These are phyloP conservation scores for Angomonas ambiguus DNA, from an alignment of 208 protist genomes.

Conservation along the genomic window DNA sequence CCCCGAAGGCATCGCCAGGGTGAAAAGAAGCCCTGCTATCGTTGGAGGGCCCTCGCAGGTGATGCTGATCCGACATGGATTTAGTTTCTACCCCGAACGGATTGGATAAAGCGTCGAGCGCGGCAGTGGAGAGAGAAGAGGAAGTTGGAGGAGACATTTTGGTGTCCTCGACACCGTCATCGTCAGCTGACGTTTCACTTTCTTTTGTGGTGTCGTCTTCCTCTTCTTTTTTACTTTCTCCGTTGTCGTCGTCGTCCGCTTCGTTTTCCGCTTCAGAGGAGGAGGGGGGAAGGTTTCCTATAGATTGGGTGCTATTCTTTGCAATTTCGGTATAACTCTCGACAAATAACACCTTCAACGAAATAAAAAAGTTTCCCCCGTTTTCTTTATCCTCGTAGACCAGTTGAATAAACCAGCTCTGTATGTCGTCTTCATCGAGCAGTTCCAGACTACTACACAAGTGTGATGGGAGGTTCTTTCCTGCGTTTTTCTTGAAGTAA, in stretches of 20 bases:
- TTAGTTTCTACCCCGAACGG: no score
- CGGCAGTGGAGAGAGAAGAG: not conserved
- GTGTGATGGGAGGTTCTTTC: conserved; percentile 21
- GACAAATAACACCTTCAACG: conserved; percentile 52
- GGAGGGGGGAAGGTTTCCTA: conserved; percentile 4
- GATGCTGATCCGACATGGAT: no score
- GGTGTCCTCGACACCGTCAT: not conserved
- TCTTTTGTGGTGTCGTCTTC: not conserved
- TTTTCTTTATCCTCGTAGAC: conserved; percentile 64
- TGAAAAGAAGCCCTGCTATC: not conserved
- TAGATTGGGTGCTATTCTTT: not conserved
- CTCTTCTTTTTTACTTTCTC: not conserved
- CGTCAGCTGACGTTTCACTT: not conserved
- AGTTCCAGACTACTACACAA: conserved; percentile 31
- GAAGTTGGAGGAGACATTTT: not conserved
- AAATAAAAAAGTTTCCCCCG: conserved; percentile 52
- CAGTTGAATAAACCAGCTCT: conserved; percentile 74
- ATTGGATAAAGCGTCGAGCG: no score
- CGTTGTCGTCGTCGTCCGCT: not conserved
- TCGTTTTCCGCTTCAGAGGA: no score
- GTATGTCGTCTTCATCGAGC: conserved; percentile 75
- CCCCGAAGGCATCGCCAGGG: not conserved
- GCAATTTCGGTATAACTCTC: conserved; percentile 14
- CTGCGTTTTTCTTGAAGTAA: conserved; percentile 44
- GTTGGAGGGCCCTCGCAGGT: no score